A percentile compares a stretch with the other conserved stretches of the same genome.
phyloP scores from a whole-genome alignment of 257 asterid species.

The Ballota nigra region DNA sequence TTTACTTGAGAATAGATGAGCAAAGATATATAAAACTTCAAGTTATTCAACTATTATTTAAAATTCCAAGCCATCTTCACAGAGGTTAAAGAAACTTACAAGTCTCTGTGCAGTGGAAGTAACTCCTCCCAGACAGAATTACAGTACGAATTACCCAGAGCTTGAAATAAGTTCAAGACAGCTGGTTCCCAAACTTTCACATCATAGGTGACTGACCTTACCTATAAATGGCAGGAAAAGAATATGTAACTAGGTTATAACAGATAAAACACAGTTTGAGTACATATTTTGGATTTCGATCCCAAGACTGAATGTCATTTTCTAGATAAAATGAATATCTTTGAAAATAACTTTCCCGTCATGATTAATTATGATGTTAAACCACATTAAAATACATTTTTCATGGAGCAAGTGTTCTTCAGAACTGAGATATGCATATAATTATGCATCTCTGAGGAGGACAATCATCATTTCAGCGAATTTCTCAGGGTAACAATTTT shows the following conservation, averaged over 20 bases:
- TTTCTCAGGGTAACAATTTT: background rate
- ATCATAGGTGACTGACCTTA: slow-evolving; percentile 87
- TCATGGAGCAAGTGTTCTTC: background rate
- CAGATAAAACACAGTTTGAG: background rate
- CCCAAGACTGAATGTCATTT: background rate
- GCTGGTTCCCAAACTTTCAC: slow-evolving; percentile 97
- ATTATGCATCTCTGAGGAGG: background rate
- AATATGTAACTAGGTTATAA: slow-evolving; percentile 8
- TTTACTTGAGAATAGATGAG: background rate
- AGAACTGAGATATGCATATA: background rate
- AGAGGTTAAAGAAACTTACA: slow-evolving; percentile 49
- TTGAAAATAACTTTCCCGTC: slow-evolving; percentile 1
- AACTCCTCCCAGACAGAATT: slow-evolving; percentile 94
- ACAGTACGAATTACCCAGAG: slow-evolving; percentile 79
- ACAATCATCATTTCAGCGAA: background rate
- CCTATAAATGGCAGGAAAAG: slow-evolving; percentile 47
- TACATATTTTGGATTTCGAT: background rate
- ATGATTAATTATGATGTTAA: background rate
- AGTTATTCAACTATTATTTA: background rate
- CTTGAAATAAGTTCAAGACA: slow-evolving; percentile 71
- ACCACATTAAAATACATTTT: slow-evolving; percentile 12
- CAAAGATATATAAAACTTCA: background rate
- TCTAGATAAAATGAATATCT: background rate
- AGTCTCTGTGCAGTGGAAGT: slow-evolving; percentile 52
- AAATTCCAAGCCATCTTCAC: background rate